Percentiles rank a stretch among this genome's conserved stretches.
Conservation (phyloP, 768 basidiomycete species). For the Mycena haematopus region DNA sequence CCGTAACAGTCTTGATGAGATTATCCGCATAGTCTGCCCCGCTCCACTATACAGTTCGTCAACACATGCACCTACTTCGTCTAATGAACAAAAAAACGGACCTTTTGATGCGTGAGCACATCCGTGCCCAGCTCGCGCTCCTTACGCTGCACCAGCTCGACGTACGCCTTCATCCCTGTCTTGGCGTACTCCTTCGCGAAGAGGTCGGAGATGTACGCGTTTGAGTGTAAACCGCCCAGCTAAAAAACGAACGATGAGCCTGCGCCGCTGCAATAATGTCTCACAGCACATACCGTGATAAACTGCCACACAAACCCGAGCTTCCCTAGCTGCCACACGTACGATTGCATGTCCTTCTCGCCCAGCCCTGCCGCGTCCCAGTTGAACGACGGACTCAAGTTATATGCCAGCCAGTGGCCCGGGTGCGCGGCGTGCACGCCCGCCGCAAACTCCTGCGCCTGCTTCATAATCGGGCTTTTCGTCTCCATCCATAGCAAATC, state of each 20-base stretch:
- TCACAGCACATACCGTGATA: constrained; percentile 77
- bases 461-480: constrained; percentile 88
- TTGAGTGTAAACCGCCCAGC: constrained; percentile 97
- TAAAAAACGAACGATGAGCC: constrained; percentile 37
- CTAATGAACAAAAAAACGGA: constrained; percentile 41
- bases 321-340: constrained; percentile 92
- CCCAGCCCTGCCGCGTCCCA: constrained; percentile 94
- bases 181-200: constrained; percentile 89
- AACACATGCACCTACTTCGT: constrained; percentile 17
- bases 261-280: background rate
- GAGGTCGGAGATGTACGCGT: constrained; percentile 93
- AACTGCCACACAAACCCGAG: constrained; percentile 99
- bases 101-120: constrained; percentile 97
- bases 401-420: constrained; percentile 96
- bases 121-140: constrained; percentile 95
- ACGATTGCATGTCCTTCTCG: constrained; percentile 84
- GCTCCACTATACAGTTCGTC: constrained; percentile 71
- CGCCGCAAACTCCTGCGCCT: constrained; percentile 90
- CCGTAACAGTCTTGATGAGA: constrained; percentile 94
- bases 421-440: constrained; percentile 87
- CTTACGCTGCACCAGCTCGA: constrained; percentile 89
- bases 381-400: constrained; percentile 92
- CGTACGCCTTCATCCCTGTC: constrained; percentile 99
- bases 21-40: constrained; percentile 94
- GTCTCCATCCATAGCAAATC: constrained; percentile 98